These are phyloP conservation scores for Ogataea methylovora DNA, from an alignment of 805 yeast species.

Conservation along the genomic window DNA sequence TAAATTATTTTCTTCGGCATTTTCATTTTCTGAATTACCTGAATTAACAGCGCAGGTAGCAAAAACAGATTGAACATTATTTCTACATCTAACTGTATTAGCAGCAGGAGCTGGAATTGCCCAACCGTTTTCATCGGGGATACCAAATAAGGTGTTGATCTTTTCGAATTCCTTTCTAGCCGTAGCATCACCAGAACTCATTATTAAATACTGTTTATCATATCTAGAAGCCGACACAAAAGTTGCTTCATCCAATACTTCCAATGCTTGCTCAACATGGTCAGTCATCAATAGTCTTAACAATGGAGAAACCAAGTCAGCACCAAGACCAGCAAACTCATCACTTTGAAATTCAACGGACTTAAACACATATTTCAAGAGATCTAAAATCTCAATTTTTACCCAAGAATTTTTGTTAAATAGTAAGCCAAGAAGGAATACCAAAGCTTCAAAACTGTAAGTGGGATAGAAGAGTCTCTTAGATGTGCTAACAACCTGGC, in stretches of 20 bases:
- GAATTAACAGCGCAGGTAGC: constrained; percentile 61
- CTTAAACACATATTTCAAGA: constrained; percentile 70
- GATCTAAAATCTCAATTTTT: constrained; percentile 68
- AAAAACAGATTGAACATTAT: constrained; percentile 92
- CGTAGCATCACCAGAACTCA: constrained; percentile 80
- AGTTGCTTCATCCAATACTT: constrained; percentile 80
- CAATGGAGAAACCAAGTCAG: constrained; percentile 88
- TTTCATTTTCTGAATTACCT: constrained; percentile 26
- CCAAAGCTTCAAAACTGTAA: constrained; percentile 66
- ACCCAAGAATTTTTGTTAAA: constrained; percentile 77
- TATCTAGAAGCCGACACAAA: constrained; percentile 83
- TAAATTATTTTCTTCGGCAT: constrained; percentile 13
- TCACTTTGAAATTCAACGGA: constrained; percentile 67
- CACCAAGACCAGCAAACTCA: constrained; percentile 86
- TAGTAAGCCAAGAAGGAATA: constrained; percentile 69
- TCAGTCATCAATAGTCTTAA: constrained; percentile 75
- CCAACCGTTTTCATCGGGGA: constrained; percentile 96
- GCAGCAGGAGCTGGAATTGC: constrained; percentile 93
- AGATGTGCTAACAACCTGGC: constrained; percentile 72
- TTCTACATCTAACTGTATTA: constrained; percentile 80
- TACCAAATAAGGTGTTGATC: constrained; percentile 86
- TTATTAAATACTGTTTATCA: constrained; percentile 86
- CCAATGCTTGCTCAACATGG: constrained; percentile 81
- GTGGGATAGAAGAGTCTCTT: constrained; percentile 62
- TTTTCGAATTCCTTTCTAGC: constrained; percentile 75